Evolutionary conservation across 768 basidiomycete genomes (phyloP).

Genomic region (Auricularia heimuer): DNA sequence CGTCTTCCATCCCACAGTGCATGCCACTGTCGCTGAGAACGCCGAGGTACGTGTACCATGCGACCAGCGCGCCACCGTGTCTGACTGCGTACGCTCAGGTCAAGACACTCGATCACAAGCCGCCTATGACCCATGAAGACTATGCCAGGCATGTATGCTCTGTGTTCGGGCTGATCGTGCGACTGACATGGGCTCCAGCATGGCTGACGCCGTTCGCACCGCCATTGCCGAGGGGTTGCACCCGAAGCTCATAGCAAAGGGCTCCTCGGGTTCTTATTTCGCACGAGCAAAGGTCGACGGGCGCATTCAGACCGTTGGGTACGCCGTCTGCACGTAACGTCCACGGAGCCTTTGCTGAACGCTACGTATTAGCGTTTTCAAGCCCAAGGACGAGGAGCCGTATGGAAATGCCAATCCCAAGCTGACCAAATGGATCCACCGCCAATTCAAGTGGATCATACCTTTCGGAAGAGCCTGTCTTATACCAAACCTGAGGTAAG

Average conservation of each 20-base stretch:
- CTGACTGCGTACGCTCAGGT: conserved; percentile 28
- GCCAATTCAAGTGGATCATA: conserved; percentile 82
- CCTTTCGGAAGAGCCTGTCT: conserved; percentile 85
- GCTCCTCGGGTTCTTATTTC: conserved; percentile 87
- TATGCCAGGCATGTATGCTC: conserved; percentile 53
- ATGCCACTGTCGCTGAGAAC: conserved; percentile 23
- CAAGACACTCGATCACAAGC: conserved; percentile 75
- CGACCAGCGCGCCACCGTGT: not conserved
- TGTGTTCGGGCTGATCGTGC: not conserved
- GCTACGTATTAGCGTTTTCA: conserved; percentile 56
- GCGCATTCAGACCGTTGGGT: conserved; percentile 72
- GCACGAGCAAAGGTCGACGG: conserved; percentile 76
- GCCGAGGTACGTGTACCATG: conserved; percentile 24
- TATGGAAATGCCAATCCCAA: conserved; percentile 85
- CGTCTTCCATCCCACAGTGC: conserved; percentile 60
- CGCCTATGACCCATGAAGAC: conserved; percentile 62
- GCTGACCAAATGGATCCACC: conserved; percentile 82
- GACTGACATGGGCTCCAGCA: conserved; percentile 26
- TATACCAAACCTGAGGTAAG: conserved; percentile 77
- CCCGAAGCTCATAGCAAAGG: conserved; percentile 85
- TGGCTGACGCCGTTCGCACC: conserved; percentile 52
- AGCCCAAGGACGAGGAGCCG: conserved; percentile 86
- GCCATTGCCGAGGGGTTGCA: conserved; percentile 73
- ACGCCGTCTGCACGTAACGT: conserved; percentile 21
- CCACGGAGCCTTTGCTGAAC: not conserved